Evolutionary conservation across 225 moss, liverwort and hornwort genomes (phyloP).

Genomic region (Takakia lepidozioides): DNA sequence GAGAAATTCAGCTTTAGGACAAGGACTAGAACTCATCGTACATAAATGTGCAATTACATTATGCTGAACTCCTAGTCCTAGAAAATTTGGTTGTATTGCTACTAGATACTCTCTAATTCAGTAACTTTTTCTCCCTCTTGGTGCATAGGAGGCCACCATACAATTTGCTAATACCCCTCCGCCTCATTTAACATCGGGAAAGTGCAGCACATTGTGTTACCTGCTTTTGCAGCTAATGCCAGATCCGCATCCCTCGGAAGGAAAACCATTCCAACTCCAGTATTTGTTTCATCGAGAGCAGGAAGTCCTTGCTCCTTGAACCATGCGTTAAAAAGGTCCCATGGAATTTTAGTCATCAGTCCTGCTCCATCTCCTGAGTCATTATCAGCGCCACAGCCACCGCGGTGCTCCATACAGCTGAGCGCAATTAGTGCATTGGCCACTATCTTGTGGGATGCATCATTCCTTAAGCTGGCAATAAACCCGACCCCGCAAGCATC

Average conservation of each 20-base stretch:
- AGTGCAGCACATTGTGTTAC: conserved; percentile 19
- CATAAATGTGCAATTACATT: too few species aligned
- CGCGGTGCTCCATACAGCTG: conserved; percentile 93
- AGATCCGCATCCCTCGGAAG: conserved; percentile 51
- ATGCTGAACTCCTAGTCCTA: too few species aligned
- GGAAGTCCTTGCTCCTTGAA: conserved; percentile 52
- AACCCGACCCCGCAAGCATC: conserved; percentile 97
- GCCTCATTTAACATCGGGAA: too few species aligned
- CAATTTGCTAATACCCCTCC: too few species aligned
- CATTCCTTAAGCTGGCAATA: conserved; percentile 71
- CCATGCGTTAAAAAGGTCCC: conserved; percentile 67
- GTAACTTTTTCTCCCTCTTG: too few species aligned
- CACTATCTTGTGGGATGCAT: conserved; percentile 55
- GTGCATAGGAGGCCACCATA: too few species aligned
- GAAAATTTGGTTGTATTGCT: too few species aligned
- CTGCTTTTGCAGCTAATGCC: conserved; percentile 62
- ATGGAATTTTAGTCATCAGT: conserved; percentile 85
- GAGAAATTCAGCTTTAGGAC: too few species aligned
- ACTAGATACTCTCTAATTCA: too few species aligned
- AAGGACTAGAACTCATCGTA: too few species aligned
- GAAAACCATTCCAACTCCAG: conserved; percentile 85
- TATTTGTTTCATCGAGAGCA: conserved; percentile 48
- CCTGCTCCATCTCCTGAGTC: conserved; percentile 95
- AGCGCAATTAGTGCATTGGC: conserved; percentile 76
- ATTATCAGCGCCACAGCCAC: conserved; percentile 90